Evolutionary conservation across 2,329 filamentous ascomycete species (phyloP).

Genomic region (Geosmithia morbida): DNA sequence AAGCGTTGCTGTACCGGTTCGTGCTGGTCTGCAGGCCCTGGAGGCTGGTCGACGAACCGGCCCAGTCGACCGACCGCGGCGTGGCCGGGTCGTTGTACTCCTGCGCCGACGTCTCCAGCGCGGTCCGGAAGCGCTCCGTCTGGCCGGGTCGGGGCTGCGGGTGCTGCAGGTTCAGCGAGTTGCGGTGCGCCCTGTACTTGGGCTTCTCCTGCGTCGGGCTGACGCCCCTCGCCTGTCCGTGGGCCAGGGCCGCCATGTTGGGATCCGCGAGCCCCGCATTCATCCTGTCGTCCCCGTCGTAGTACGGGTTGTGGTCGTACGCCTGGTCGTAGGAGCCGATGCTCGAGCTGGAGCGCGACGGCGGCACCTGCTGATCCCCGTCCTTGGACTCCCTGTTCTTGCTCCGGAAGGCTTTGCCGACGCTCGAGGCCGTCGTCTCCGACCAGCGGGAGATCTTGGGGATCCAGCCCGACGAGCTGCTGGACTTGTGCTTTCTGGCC

Average conservation of each 20-base stretch:
- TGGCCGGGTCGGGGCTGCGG: conserved; percentile 64
- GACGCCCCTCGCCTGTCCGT: conserved; percentile 22
- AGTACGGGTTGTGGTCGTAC: conserved; percentile 35
- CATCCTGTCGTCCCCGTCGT: conserved; percentile 40
- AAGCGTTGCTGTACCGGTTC: conserved; percentile 33
- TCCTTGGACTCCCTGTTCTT: conserved; percentile 44
- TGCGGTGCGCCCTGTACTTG: conserved; percentile 70
- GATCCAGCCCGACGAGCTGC: conserved; percentile 62
- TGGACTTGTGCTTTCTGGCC: conserved; percentile 79
- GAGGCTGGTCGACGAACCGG: conserved; percentile 43
- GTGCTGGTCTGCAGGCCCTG: conserved; percentile 27
- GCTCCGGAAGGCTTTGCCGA: conserved; percentile 61
- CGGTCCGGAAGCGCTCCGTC: conserved; percentile 58
- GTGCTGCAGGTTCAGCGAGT: conserved; percentile 67
- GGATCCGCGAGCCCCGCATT: conserved; percentile 41
- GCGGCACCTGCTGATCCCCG: conserved; percentile 28
- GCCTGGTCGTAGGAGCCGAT: conserved; percentile 51
- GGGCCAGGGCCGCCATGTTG: conserved; percentile 19
- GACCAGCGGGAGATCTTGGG: conserved; percentile 97
- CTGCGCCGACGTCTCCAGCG: conserved; percentile 59
- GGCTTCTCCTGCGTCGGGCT: conserved; percentile 47
- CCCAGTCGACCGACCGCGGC: conserved; percentile 47
- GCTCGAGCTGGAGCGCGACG: conserved; percentile 70
- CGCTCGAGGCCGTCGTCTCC: conserved; percentile 83
- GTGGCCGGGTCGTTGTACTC: conserved; percentile 49